Evolutionary conservation across 2,329 filamentous ascomycete species (phyloP).

Genomic region (Alternaria burnsii): DNA sequence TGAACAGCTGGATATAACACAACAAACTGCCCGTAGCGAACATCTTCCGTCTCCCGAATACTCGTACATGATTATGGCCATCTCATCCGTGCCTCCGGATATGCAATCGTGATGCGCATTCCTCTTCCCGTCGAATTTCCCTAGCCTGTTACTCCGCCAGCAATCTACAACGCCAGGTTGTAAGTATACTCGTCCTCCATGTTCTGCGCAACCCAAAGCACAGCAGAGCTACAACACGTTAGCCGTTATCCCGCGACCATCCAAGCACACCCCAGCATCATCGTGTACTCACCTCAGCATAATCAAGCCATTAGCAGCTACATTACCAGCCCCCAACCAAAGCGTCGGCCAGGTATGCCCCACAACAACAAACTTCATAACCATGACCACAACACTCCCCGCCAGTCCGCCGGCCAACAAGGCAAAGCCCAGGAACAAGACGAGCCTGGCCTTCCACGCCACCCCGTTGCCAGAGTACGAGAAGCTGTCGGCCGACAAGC

Average conservation of each 20-base stretch:
- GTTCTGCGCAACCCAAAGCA: slow-evolving; percentile 75
- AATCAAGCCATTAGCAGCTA: slow-evolving; percentile 69
- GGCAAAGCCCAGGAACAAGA: slow-evolving; percentile 74
- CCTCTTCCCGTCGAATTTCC: background rate
- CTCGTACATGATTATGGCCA: slow-evolving; percentile 13
- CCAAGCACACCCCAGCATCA: background rate
- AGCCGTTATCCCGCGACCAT: slow-evolving; percentile 24
- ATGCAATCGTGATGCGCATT: background rate
- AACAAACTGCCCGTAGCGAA: background rate
- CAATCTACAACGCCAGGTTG: slow-evolving; percentile 66
- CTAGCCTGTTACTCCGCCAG: background rate
- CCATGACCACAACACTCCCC: slow-evolving; percentile 72
- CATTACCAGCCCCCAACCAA: slow-evolving; percentile 73
- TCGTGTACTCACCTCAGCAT: slow-evolving; percentile 68
- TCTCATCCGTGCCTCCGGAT: background rate
- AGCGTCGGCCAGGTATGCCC: slow-evolving; percentile 68
- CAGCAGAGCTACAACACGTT: slow-evolving; percentile 60
- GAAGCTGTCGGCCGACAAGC: slow-evolving; percentile 70
- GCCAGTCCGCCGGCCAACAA: slow-evolving; percentile 73
- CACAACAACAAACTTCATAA: slow-evolving; percentile 71
- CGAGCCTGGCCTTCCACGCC: slow-evolving; percentile 74
- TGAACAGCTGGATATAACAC: background rate
- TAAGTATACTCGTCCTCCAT: slow-evolving; percentile 79
- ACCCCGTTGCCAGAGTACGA: slow-evolving; percentile 71
- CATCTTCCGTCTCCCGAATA: background rate